Conservation (phyloP, 331 rosid species). For the Pyracantha coccinea region DNA sequence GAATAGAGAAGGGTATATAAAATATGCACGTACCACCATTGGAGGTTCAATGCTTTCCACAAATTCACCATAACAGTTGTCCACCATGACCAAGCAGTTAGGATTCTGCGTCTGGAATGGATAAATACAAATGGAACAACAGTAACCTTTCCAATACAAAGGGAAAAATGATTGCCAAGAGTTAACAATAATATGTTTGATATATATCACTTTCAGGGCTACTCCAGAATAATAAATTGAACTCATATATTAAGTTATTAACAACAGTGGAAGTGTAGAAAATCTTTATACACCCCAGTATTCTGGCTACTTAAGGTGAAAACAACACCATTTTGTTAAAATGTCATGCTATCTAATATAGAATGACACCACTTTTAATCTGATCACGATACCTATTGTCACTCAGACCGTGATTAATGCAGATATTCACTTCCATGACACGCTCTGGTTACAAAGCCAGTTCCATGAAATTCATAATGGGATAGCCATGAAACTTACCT, state of each 20-base stretch:
- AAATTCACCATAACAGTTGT: conserved; percentile 94
- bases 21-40: conserved; percentile 55
- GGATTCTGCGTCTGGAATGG: conserved; percentile 70
- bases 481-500: conserved; percentile 33
- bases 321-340: background rate
- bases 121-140: background rate
- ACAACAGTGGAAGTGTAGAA: background rate
- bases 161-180: background rate
- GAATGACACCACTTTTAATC: background rate
- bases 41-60: conserved; percentile 92
- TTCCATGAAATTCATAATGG: background rate
- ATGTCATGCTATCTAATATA: background rate
- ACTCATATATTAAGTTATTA: background rate
- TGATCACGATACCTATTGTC: background rate
- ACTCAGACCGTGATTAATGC: background rate
- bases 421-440: background rate
- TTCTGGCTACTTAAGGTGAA: background rate
- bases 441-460: background rate
- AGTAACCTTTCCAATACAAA: background rate
- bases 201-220: background rate
- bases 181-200: background rate
- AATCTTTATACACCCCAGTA: background rate
- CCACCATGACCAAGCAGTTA: conserved; percentile 84
- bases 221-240: background rate
- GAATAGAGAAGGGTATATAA: conserved; percentile 9